Base-by-base conservation (phyloP, 768 basidiomycete species). In the Butyriboletus loyo region DNA sequence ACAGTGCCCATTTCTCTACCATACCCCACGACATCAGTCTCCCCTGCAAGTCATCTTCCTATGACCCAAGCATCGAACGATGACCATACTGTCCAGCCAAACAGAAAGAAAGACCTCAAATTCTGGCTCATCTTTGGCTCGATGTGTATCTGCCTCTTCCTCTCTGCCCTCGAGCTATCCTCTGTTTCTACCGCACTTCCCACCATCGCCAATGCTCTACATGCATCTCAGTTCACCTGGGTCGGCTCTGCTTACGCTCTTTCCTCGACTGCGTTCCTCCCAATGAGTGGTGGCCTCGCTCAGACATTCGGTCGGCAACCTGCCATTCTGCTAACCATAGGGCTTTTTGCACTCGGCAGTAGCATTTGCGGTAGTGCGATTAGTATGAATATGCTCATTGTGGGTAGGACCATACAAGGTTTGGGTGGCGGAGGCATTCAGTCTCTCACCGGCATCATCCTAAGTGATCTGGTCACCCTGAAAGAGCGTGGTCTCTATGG, bases 391-490 rank as follows among this genome's bases (percentile, higher is more conserved):
- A 68, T 71, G 60, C 58, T 78, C 8, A 78, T 80, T 38, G 74
- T 63, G 0, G 78, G 72, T 2, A 66, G 80, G 25, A 58, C 69
- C 65, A 50, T 76, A 28, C 75, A 75, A 55, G 75, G 75, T 3
- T 50, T 74, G 1, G 77, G 76, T 5, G 71, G 67, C 7, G 78
- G 78, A 1, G 71, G 68, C 1, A 72, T 77, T 15, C 55, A 70
- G 21, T 62, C 73, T 9, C 53, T 75, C 9, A 62, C 67, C 3
- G 71, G 72, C 7, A 78, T 81, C 36, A 66, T 81, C 37, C 46
- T 78, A 5, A 63, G 71, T 15, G 80, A 82, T 53, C 59, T 82
- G 2, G 75, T 81, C 13, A 69, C 77, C 4, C 66, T 82, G 9
- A 38, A 62, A 13, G 76, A 79, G 38, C 71, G 80, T 7, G 80